Evolutionary conservation across 768 basidiomycete genomes (phyloP).

Genomic region (Mycena amicta): DNA sequence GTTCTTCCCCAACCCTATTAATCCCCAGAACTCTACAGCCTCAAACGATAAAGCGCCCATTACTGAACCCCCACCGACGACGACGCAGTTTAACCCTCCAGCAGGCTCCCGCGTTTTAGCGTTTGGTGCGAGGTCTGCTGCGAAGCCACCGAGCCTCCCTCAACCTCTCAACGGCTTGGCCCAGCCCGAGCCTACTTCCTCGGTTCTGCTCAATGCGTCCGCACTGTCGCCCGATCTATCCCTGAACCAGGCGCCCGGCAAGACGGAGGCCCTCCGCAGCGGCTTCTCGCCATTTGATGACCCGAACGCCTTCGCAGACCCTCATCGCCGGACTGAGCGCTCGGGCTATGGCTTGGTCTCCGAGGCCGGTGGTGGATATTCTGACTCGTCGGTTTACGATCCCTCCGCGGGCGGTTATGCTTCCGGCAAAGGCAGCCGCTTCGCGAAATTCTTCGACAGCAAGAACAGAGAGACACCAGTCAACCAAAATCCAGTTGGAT

Average conservation of each 20-base stretch:
- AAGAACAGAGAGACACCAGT: conserved; percentile 52
- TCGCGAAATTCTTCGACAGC: conserved; percentile 87
- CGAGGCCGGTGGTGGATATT: conserved; percentile 14
- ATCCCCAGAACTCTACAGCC: conserved; percentile 24
- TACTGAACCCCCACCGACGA: conserved; percentile 24
- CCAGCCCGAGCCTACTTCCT: conserved; percentile 21
- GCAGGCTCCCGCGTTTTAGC: conserved; percentile 54
- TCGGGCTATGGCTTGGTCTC: conserved; percentile 12
- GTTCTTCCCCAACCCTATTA: conserved; percentile 36
- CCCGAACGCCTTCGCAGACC: conserved; percentile 13
- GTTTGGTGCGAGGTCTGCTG: conserved; percentile 37
- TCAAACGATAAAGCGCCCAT: conserved; percentile 23
- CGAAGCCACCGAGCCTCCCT: conserved; percentile 42
- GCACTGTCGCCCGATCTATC: conserved; percentile 23
- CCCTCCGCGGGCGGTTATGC: conserved; percentile 50
- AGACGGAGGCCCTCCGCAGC: conserved; percentile 32
- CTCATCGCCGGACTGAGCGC: conserved; percentile 1
- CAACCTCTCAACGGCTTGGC: conserved; percentile 48
- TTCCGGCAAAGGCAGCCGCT: conserved; percentile 73
- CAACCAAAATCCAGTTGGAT: conserved; percentile 37
- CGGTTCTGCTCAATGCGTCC: conserved; percentile 5
- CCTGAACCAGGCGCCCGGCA: conserved; percentile 23
- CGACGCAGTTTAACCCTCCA: conserved; percentile 48
- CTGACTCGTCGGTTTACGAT: conserved; percentile 24
- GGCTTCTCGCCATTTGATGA: conserved; percentile 66